phyloP scores from a whole-genome alignment of 129 eudicot genomes.

The Chrysanthemum seticuspe region DNA sequence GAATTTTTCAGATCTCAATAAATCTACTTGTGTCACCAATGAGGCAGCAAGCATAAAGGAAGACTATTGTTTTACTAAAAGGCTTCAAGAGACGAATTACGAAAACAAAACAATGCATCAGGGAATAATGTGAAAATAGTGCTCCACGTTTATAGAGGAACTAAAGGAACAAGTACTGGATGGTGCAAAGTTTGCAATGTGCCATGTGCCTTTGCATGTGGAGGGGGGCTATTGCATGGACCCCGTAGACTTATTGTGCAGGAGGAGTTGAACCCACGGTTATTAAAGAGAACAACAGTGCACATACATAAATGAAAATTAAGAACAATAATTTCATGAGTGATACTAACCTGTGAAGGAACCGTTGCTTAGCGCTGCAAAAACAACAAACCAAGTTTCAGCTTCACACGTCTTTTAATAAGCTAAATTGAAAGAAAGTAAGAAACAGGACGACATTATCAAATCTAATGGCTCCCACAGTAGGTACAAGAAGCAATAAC shows the following conservation, averaged over 20 bases:
- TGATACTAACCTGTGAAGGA: slow-evolving; percentile 67
- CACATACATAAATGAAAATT: slow-evolving; percentile 12
- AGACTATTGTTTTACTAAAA: background rate
- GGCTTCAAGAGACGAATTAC: slow-evolving; percentile 1
- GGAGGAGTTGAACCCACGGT: background rate
- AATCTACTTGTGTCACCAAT: background rate
- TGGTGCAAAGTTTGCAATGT: background rate
- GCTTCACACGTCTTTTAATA: background rate
- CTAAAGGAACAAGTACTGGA: background rate
- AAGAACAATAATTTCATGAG: slow-evolving; percentile 7
- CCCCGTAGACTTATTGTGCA: background rate
- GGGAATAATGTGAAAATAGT: background rate
- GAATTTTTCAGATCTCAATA: background rate
- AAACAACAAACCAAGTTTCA: slow-evolving; percentile 27
- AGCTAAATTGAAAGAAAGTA: background rate
- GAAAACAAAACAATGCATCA: background rate
- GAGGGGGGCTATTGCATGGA: background rate
- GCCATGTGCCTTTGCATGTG: background rate
- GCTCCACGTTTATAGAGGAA: background rate
- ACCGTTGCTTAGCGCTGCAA: slow-evolving; percentile 63
- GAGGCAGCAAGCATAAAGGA: background rate
- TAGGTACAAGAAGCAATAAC: slow-evolving; percentile 2
- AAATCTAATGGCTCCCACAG: background rate
- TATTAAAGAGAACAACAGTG: background rate
- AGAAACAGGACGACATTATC: background rate